These are phyloP conservation scores for Backusella psychrophila DNA, from an alignment of 192 early-diverging fungal genomes.

Conservation along the genomic window DNA sequence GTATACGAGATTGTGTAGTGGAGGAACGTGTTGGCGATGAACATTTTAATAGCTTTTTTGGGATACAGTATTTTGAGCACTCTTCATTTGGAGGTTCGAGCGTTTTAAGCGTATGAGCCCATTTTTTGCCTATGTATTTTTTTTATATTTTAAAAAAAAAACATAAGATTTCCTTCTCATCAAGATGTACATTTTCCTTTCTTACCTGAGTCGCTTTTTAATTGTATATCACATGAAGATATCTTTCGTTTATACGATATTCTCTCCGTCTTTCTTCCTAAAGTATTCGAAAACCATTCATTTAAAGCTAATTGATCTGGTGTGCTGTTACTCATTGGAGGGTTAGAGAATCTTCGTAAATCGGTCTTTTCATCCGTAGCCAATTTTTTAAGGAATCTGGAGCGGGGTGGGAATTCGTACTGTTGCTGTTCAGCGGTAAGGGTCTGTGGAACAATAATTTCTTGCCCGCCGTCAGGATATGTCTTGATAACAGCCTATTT, in stretches of 20 bases:
- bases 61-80: conserved; percentile 5
- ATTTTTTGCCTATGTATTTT: background rate
- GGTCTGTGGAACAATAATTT: conserved; percentile 29
- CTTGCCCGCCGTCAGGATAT: conserved; percentile 27
- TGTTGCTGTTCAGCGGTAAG: conserved; percentile 28
- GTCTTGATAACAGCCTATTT: conserved; percentile 25
- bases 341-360: background rate
- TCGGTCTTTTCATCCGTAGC: background rate
- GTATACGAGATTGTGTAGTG: background rate
- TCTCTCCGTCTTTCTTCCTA: too few relatives aligned
- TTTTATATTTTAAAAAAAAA: background rate
- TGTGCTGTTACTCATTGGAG: background rate
- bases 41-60: conserved; percentile 4
- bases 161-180: background rate
- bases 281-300: conserved; percentile 31
- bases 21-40: background rate
- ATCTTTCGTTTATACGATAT: background rate
- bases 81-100: conserved; percentile 9
- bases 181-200: background rate
- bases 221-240: conserved; percentile 10
- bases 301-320: conserved; percentile 24
- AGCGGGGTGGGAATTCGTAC: conserved; percentile 33
- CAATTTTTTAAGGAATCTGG: conserved; percentile 20
- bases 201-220: conserved; percentile 20
- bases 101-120: conserved; percentile 2